Base-by-base conservation (phyloP, 2,329 filamentous ascomycete genomes). In the Stachybotrys elegans region DNA sequence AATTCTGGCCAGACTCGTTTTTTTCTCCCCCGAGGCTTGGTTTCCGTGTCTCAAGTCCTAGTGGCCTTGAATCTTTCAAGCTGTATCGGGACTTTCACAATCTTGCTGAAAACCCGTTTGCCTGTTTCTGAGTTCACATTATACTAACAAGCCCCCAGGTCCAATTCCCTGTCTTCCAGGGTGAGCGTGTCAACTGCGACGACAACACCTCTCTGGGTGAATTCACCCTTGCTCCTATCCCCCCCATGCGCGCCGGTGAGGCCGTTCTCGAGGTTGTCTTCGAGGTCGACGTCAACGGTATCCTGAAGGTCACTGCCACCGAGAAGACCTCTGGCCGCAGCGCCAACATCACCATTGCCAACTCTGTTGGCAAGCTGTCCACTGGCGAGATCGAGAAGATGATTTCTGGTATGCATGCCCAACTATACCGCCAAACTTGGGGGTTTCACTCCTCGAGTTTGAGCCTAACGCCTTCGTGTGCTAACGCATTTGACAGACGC, bases 231-330 rank as follows among this genome's bases (percentile, higher is more conserved):
- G 86, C 90, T 57, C 93, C 92, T 37, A 84, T 84, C 54, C 80
- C 92, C 78, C 71, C 91, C 76, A 72, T 96, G 89, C 85, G 84
- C 63, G 92, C 93, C 63, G 92, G 93, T 68, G 93, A 98, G 68
- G 88, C 93, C 58, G 91, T 95, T 55, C 86, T 98, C 37, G 93
- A 98, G 76, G 88, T 92, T 58, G 90, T 97, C 69, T 97, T 98
- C 74, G 93, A 98, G 78, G 93, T 98, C 65, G 93, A 98, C 59
- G 93, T 96, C 81, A 98, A 98, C 79, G 93, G 93, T 85, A 95
- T 96, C 69, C 85, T 98, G 56, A 98, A 98, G 84, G 93, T 97
- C 63, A 97, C 92, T 52, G 93, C 93, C 57, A 96, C 92, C 39
- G 93, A 98, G 83, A 98, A 98, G 84, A 92, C 89, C 58, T 95